Base-by-base conservation (phyloP, 768 basidiomycete genomes). In the Udeniomyces megalosporus region DNA sequence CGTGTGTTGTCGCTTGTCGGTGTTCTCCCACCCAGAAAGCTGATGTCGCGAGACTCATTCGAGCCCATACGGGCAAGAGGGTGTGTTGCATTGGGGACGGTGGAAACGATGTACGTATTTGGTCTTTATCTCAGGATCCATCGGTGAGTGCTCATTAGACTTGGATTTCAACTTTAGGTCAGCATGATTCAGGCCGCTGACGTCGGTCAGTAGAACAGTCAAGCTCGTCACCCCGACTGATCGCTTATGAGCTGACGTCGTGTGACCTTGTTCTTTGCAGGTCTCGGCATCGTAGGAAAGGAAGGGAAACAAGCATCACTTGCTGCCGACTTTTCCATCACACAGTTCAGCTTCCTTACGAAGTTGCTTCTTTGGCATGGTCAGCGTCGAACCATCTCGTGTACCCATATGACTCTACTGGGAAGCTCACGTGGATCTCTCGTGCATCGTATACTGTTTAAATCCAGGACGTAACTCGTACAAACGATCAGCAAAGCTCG, bases 51-150 rank as follows among this genome's bases (percentile, higher is more conserved):
- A 81, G 89, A 4, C 77, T 99, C 38, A 97, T 99, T 66, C 84
- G 95, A 7, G 78, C 80, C 20, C 83, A 84, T 70, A 95, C 93
- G 2, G 86, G 83, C 75, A 97, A 96, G 73, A 82, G 93, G 0
- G 93, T 99, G 0, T 97, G 93, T 73, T 97, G 95, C 71, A 97
- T 97, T 62, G 95, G 95, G 2, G 95, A 99, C 75, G 95, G 95
- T 35, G 95, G 95, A 4, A 99, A 99, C 72, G 95, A 99, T 71
- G 95, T 99, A 66, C 90, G 88, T 42, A 42, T 8, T 42, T 8
- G 17, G 10, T 42, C 17, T 8, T 17, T 72, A 42, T n/a, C n/a
- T n/a, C n/a, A n/a, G n/a, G n/a, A n/a, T n/a, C n/a, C n/a, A n/a
- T n/a, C n/a, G n/a, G n/a, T n/a, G n/a, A n/a, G n/a, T n/a, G n/a